A percentile compares a stretch with the other conserved stretches of the same genome.
These are phyloP conservation scores for Schizochytrium sp. DNA, from an alignment of 108 stramenopile species.

Conservation along the genomic window DNA sequence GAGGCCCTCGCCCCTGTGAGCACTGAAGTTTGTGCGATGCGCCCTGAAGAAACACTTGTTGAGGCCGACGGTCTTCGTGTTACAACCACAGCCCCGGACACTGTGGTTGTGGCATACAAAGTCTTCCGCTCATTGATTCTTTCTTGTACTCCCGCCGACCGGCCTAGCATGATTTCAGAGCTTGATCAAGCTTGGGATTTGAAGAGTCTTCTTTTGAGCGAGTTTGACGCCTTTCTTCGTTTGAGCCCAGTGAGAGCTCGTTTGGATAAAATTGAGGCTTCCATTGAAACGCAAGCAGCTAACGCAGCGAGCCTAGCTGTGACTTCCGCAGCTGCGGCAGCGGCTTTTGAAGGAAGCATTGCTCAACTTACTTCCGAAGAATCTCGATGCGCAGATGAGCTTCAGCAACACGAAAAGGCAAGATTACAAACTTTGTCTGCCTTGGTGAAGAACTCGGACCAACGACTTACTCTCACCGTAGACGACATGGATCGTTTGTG, in stretches of 20 bases:
- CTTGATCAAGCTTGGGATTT: slow-evolving; percentile 45
- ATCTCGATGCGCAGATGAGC: slow-evolving; percentile 7
- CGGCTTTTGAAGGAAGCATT: slow-evolving; percentile 23
- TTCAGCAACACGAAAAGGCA: slow-evolving; percentile 18
- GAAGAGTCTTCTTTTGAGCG: background rate
- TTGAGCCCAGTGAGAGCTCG: background rate
- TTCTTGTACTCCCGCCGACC: background rate
- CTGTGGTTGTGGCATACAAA: slow-evolving; percentile 26
- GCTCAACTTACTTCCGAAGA: background rate
- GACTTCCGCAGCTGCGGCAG: slow-evolving; percentile 1
- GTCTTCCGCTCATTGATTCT: background rate
- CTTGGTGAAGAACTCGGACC: slow-evolving; percentile 1
- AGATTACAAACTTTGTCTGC: slow-evolving; percentile 25
- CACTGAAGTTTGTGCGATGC: background rate
- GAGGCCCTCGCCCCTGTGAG: background rate
- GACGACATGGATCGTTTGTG: slow-evolving; percentile 54
- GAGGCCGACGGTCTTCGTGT: slow-evolving; percentile 11
- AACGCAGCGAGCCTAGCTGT: slow-evolving; percentile 6
- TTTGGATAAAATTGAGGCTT: slow-evolving; percentile 26
- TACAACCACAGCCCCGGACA: background rate
- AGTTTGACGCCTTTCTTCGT: slow-evolving; percentile 42
- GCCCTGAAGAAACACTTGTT: slow-evolving; percentile 29
- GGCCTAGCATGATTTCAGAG: slow-evolving; percentile 6
- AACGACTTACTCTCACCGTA: background rate
- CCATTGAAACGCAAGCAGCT: background rate